Base-by-base conservation (phyloP, 176 grass and related monocot species). In the Chloris gayana region DNA sequence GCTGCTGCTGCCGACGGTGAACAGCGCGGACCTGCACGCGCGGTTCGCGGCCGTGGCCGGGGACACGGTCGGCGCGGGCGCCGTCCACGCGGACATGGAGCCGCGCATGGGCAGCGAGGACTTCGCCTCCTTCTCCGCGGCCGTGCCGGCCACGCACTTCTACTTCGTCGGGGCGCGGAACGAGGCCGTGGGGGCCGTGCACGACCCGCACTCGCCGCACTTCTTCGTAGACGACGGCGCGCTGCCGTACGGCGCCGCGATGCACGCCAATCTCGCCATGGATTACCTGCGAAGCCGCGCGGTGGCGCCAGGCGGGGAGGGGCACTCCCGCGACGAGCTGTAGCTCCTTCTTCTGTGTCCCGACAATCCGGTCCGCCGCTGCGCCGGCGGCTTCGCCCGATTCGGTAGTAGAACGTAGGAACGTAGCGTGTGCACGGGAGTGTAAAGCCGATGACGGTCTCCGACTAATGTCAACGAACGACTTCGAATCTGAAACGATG, bases 101-200 rank as follows among this genome's bases (percentile, higher is more conserved):
- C 95, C 79, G 5, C 38, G 70, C 41, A 98, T 95, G 95, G 95
- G 95, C 6, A 80, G 89, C 26, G 95, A 98, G 83, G 95, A 98
- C 86, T 98, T 98, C 45, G 59, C 95, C 9, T 39, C 60, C 71
- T 98, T 84, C 83, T 50, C 87, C 15, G 86, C 86, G 45, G 92
- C 84, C 37, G 92, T 98, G 7, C 95, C 92, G 1, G 5, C 51
- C 12, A 70, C 90, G 14, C 84, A 89, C 64, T 98, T 95, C 85
- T 98, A 98, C 84, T 98, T 93, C 71, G 57, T 98, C 35, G 95
- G 95, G 50, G 81, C 87, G 37, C 14, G 73, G 12, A 85, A 89
- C 63, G 90, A 81, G 38, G 25, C 73, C 2, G 14, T 29, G 13
- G 89, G 80, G 7, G 60, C 69, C 18, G 62, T 54, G 35, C 70